These are phyloP conservation scores for Inga leiocalycina DNA, from an alignment of 306 rosid species.

Conservation along the genomic window DNA sequence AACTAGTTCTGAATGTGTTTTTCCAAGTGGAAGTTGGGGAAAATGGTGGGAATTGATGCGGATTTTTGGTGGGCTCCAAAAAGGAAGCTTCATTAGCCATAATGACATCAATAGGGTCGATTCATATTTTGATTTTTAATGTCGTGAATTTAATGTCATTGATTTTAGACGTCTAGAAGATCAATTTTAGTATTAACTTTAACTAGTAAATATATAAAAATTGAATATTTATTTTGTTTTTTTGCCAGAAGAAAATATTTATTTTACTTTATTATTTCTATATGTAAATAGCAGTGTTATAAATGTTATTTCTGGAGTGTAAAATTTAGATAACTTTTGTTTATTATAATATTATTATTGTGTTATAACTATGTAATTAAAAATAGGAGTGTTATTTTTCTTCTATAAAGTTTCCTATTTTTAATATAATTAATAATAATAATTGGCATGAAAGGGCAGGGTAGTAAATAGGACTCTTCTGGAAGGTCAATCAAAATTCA, in stretches of 20 bases:
- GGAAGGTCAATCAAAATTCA: conserved; percentile 35
- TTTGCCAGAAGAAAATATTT: not conserved
- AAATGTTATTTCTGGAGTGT: not conserved
- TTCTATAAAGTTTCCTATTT: not conserved
- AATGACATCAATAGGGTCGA: conserved; percentile 14
- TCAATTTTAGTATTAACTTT: not conserved
- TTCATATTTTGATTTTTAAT: not conserved
- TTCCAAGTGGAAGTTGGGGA: not conserved
- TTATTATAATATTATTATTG: no score
- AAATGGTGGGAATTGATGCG: not conserved
- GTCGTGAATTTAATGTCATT: not conserved
- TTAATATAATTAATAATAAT: not conserved
- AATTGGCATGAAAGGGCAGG: not conserved
- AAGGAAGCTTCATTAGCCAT: conserved; percentile 23
- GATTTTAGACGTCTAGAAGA: not conserved
- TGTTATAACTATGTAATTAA: not conserved
- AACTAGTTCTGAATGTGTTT: not conserved
- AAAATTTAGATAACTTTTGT: not conserved
- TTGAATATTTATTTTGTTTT: not conserved
- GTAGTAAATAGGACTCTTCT: conserved; percentile 22
- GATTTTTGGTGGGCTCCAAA: not conserved
- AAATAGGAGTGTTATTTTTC: not conserved
- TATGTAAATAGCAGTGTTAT: not conserved
- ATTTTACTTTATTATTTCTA: not conserved
- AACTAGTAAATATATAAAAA: not conserved